Percentiles rank a stretch among this genome's conserved stretches.
Evolutionary conservation across 2,329 filamentous ascomycete species (phyloP).

Genomic region (Colletotrichum cereale): DNA sequence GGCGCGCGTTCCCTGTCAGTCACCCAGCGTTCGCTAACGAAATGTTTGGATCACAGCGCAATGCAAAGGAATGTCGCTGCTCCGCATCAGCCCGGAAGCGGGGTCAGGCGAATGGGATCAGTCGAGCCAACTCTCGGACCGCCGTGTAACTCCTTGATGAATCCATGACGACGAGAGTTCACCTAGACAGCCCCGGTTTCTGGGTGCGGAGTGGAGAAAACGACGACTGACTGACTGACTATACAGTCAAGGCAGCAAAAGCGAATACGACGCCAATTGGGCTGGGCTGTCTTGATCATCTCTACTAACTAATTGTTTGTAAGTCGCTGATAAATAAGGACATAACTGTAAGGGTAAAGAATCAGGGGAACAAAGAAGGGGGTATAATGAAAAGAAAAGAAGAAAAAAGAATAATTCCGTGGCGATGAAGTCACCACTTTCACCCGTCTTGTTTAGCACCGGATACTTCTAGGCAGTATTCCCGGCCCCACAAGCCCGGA

Average conservation of each 20-base stretch:
- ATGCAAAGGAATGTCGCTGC: slow-evolving; percentile 1
- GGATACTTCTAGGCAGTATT: slow-evolving; percentile 26
- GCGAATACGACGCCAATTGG: neutral
- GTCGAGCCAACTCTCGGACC: slow-evolving; percentile 3
- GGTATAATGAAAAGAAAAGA: neutral
- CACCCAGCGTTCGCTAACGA: neutral
- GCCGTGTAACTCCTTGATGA: slow-evolving; percentile 1
- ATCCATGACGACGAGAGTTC: slow-evolving; percentile 26
- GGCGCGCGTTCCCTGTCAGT: slow-evolving; percentile 5
- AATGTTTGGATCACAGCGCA: slow-evolving; percentile 6
- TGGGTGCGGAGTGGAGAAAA: neutral
- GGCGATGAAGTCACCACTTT: slow-evolving; percentile 41
- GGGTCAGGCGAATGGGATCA: slow-evolving; percentile 3
- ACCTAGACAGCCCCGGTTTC: neutral
- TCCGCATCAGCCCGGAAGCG: slow-evolving; percentile 6
- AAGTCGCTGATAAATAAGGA: neutral
- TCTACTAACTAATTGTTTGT: neutral
- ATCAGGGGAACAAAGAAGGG: no score
- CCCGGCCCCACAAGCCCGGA: slow-evolving; percentile 30
- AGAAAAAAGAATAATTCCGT: neutral
- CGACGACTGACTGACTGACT: neutral
- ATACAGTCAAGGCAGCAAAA: neutral
- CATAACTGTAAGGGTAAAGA: neutral
- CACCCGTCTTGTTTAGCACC: slow-evolving; percentile 14
- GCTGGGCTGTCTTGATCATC: neutral